These are phyloP conservation scores for Beauveria brongniartii DNA, from an alignment of 2,329 filamentous ascomycete genomes.

Conservation along the genomic window DNA sequence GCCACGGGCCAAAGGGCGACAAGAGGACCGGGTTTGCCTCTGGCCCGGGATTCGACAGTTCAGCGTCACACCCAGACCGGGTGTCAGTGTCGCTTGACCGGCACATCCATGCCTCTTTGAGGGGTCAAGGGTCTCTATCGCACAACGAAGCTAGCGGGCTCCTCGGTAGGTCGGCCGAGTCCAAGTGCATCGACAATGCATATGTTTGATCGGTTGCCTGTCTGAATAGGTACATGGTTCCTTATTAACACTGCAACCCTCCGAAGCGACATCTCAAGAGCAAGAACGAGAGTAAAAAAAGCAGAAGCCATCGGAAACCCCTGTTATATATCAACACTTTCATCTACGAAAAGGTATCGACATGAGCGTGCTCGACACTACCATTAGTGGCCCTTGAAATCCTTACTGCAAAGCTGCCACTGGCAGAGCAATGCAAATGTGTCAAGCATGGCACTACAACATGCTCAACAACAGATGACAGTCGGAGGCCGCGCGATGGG, in stretches of 20 bases:
- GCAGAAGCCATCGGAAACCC: neutral
- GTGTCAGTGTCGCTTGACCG: neutral
- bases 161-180: slow-evolving; percentile 1
- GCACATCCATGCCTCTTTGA: neutral
- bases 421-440: neutral
- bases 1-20: neutral
- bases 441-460: neutral
- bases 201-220: neutral
- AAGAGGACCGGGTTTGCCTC: neutral
- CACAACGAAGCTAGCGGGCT: slow-evolving; percentile 1
- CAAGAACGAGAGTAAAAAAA: neutral
- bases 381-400: neutral
- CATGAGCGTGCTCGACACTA: neutral
- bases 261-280: neutral
- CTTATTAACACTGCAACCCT: neutral
- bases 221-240: neutral
- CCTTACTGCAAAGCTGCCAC: neutral
- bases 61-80: neutral
- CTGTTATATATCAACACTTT: no score
- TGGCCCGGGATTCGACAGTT: neutral
- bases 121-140: neutral
- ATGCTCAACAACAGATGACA: neutral
- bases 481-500: slow-evolving; percentile 15
- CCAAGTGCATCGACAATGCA: neutral
- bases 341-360: neutral